These are phyloP conservation scores for Thuja plicata DNA, from an alignment of 83 land plant species.

Conservation along the genomic window DNA sequence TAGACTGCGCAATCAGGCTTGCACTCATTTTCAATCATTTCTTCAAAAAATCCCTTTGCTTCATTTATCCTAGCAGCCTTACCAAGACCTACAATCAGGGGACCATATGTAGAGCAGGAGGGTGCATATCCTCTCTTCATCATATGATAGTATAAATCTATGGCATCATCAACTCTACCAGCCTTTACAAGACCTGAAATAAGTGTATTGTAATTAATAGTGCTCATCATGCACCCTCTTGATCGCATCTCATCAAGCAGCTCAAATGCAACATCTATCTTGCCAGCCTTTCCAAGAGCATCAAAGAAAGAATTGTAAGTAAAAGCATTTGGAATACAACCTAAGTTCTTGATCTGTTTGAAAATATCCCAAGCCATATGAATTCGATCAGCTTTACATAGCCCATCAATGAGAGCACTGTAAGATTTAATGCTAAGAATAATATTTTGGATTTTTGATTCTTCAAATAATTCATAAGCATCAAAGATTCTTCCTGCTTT, in stretches of 20 bases:
- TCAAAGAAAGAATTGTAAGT: slow-evolving; percentile 73
- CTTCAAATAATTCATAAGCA: slow-evolving; percentile 49
- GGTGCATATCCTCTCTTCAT: slow-evolving; percentile 61
- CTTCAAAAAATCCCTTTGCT: slow-evolving; percentile 51
- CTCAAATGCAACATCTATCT: slow-evolving; percentile 37
- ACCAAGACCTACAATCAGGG: slow-evolving; percentile 69
- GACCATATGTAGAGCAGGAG: slow-evolving; percentile 73
- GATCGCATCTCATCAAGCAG: slow-evolving; percentile 62
- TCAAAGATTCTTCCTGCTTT: slow-evolving; percentile 41
- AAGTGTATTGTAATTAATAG: slow-evolving; percentile 62
- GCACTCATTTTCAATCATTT: slow-evolving; percentile 74
- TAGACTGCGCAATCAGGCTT: slow-evolving; percentile 62
- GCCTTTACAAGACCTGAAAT: slow-evolving; percentile 69
- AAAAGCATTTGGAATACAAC: slow-evolving; percentile 52
- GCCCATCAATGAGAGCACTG: slow-evolving; percentile 59
- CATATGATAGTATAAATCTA: slow-evolving; percentile 56
- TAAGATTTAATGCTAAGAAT: slow-evolving; percentile 41
- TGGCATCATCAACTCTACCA: slow-evolving; percentile 41
- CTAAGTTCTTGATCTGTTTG: slow-evolving; percentile 60
- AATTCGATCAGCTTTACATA: slow-evolving; percentile 35
- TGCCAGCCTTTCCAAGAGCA: slow-evolving; percentile 62
- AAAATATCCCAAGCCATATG: slow-evolving; percentile 52
- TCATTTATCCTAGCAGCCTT: slow-evolving; percentile 57
- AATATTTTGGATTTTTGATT: slow-evolving; percentile 44
- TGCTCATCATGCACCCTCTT: slow-evolving; percentile 58